Percentiles rank a stretch among this genome's conserved stretches.
Evolutionary conservation across 2,329 filamentous ascomycete species (phyloP).

Genomic region (Nannizziopsis arthrosporioides): DNA sequence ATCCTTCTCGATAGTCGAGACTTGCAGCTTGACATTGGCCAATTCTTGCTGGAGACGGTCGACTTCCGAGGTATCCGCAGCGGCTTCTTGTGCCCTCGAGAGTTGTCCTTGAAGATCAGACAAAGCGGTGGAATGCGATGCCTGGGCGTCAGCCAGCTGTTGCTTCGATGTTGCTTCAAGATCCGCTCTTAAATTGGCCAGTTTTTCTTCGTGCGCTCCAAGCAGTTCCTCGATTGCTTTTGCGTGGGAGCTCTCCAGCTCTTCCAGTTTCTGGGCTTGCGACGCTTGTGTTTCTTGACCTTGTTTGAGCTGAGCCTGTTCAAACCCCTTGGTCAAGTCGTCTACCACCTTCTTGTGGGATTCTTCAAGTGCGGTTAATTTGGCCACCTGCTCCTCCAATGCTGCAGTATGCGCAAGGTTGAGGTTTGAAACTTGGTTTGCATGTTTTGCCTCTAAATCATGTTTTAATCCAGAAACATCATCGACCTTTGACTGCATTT

Average conservation of each 20-base stretch:
- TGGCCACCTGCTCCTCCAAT: conserved; percentile 21
- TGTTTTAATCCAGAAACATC: conserved; percentile 10
- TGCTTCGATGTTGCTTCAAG: conserved; percentile 27
- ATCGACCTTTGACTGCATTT: conserved; percentile 16
- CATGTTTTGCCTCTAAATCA: conserved; percentile 11
- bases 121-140: conserved; percentile 26
- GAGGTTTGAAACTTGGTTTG: conserved; percentile 13
- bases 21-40: conserved; percentile 41
- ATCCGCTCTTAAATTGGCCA: conserved; percentile 27
- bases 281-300: conserved; percentile 30
- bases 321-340: conserved; percentile 27
- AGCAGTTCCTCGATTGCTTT: conserved; percentile 33
- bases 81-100: conserved; percentile 25
- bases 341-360: conserved; percentile 22
- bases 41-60: conserved; percentile 33
- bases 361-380: conserved; percentile 23
- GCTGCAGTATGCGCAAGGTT: conserved; percentile 15
- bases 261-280: conserved; percentile 25
- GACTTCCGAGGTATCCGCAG: conserved; percentile 28
- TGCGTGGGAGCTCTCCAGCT: conserved; percentile 30
- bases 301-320: conserved; percentile 25
- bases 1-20: conserved; percentile 34
- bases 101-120: conserved; percentile 27
- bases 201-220: conserved; percentile 29
- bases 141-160: conserved; percentile 28